Evolutionary conservation across 2,329 filamentous ascomycete species (phyloP), one percentile per base, ranked within the genome.

Genomic region (Fusarium goolgardi): DNA sequence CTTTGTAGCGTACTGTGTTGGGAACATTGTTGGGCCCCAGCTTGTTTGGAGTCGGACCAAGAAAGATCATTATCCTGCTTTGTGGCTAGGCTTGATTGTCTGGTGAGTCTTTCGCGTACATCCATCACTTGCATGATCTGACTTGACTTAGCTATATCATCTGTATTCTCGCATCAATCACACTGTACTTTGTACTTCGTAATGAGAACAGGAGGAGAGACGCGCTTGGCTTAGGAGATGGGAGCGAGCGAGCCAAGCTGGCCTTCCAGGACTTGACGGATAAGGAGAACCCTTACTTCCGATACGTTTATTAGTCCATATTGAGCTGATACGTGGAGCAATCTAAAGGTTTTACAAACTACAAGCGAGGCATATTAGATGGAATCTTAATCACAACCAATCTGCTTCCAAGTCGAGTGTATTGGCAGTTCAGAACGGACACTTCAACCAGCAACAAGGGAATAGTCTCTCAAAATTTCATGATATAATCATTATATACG

Each of bases 21-120:
- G 91, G 2, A 93, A 93, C 70, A 93, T 94, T 51, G 87, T 93
- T 25, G 91, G 91, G 0, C 91, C 91, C 5, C 90, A 91, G 77
- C 81, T 93, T 39, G 85, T 93, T 40, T 86, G 86, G 70, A 88
- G 85, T n/a, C 81, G 90, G 76, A 89, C 88, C 1, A 90, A 90
- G 67, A 78, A 75, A 0, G 75, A 84, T 47, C 91, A 93, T 76
- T 93, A 93, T 72, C 91, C 91, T 0, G 86, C 88, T 69, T 74
- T 93, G 11, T 93, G 90, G 91, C 80, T 85, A 1, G 90, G 90
- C 0, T 74, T 94, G 61, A 91, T 93, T 16, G 82, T 86, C 58
- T 86, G 82, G 82, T 84, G 66, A 56, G 81, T 73, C 9, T 34
- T 27, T n/a, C 15, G 9, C 1, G 0, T n/a, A 1, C 1, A 9